Evolutionary conservation across 352 stramenopile genomes (phyloP).

Genomic region (Globisporangium spiculum): DNA sequence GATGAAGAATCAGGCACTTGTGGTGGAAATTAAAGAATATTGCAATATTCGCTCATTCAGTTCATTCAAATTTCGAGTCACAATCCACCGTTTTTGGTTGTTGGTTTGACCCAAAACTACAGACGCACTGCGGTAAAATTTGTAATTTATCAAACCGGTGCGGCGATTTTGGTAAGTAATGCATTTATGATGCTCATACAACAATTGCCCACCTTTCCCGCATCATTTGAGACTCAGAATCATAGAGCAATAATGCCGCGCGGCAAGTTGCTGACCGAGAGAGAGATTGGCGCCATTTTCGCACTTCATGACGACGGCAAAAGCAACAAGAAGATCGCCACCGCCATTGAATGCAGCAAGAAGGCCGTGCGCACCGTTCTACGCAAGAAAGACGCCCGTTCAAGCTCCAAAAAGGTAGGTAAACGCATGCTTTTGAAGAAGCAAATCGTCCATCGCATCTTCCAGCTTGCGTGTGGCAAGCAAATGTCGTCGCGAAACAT

Average conservation of each 20-base stretch:
- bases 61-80: too few species aligned
- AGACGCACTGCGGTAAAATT: too few species aligned
- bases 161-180: background rate
- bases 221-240: background rate
- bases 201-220: background rate
- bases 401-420: background rate
- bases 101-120: too few species aligned
- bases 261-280: background rate
- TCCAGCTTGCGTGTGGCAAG: background rate
- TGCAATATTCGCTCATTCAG: too few species aligned
- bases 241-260: background rate
- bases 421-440: background rate
- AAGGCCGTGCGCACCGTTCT: background rate
- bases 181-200: background rate
- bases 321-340: background rate
- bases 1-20: too few species aligned
- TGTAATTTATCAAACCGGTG: too few species aligned
- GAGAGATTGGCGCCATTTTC: background rate
- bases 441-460: background rate
- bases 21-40: too few species aligned
- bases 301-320: background rate
- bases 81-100: too few species aligned
- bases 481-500: constrained; percentile 2
- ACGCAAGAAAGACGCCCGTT: background rate
- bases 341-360: background rate